A percentile compares a stretch with the other conserved stretches of the same genome.
Conservation (phyloP, 192 early-diverging fungal genomes). For the Rhizoclosmatium sp. region DNA sequence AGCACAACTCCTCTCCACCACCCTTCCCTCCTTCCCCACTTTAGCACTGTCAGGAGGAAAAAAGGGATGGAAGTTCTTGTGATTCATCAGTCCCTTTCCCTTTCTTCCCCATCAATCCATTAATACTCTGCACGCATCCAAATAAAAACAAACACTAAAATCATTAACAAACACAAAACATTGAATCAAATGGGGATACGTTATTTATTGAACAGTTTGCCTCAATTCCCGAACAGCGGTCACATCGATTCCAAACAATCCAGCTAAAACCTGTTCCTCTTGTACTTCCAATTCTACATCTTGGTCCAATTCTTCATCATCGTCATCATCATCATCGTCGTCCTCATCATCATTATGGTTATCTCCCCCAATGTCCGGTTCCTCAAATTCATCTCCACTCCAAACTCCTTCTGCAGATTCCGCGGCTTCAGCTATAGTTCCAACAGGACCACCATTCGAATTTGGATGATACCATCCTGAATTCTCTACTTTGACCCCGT, state of each 20-base stretch:
- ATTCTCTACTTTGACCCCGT: neutral
- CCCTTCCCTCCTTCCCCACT: neutral
- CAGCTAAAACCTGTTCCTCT: conserved; percentile 6
- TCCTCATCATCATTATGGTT: neutral
- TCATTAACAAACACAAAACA: no score
- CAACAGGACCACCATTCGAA: neutral
- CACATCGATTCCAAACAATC: neutral
- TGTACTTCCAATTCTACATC: neutral
- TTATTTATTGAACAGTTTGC: no score
- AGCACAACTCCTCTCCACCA: neutral
- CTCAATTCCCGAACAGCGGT: neutral
- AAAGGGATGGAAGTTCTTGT: no score
- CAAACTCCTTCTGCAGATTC: neutral
- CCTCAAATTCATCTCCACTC: neutral
- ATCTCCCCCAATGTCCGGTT: neutral
- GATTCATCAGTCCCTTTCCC: no score
- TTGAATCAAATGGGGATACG: no score
- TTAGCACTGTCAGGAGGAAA: no score
- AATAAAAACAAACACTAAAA: no score
- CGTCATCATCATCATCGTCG: neutral
- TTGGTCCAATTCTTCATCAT: neutral
- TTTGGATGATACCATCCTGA: neutral
- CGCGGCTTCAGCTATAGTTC: neutral
- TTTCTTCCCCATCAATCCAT: no score
- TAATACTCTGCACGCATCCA: no score